Percentiles rank a stretch among this genome's conserved stretches.
These are phyloP conservation scores for Podila epigama DNA, from an alignment of 192 early-diverging fungal species.

Conservation along the genomic window DNA sequence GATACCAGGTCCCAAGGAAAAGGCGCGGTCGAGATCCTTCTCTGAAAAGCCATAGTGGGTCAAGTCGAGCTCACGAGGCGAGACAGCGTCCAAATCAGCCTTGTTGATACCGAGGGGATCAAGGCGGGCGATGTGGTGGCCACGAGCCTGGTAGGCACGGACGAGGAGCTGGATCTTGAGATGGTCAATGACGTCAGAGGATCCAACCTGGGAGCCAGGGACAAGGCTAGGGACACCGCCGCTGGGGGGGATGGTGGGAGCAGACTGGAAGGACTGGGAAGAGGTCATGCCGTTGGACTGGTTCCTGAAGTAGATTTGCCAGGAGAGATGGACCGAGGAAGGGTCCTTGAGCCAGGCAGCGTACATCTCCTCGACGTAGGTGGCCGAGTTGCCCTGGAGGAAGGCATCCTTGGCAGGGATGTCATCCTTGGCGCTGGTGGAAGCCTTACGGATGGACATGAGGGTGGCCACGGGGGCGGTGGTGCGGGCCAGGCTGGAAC, in stretches of 20 bases:
- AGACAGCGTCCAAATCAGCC: conserved; percentile 56
- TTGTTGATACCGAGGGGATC: conserved; percentile 92
- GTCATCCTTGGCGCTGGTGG: conserved; percentile 28
- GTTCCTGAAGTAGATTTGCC: conserved; percentile 96
- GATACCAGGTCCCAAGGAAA: conserved; percentile 94
- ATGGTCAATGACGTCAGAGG: conserved; percentile 88
- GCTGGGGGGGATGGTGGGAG: conserved; percentile 81
- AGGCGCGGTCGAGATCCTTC: conserved; percentile 89
- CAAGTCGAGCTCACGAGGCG: conserved; percentile 85
- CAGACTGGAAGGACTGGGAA: conserved; percentile 78
- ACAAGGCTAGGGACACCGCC: conserved; percentile 64
- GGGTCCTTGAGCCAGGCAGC: conserved; percentile 91
- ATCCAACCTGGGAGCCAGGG: conserved; percentile 53
- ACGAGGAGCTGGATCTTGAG: conserved; percentile 98
- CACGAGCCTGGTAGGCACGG: conserved; percentile 96
- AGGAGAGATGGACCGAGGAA: conserved; percentile 90
- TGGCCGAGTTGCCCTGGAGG: conserved; percentile 83
- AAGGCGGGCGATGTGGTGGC: conserved; percentile 94
- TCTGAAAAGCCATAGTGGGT: conserved; percentile 96
- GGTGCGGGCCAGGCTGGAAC: conserved; percentile 26
- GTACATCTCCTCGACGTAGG: conserved; percentile 97
- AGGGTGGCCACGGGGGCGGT: conserved; percentile 22
- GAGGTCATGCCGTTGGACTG: conserved; percentile 70
- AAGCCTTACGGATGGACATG: conserved; percentile 36
- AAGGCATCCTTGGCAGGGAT: conserved; percentile 79